Percentiles rank a stretch among this genome's conserved stretches.
These are phyloP conservation scores for Leptosphaerulina australis DNA, from an alignment of 2,329 filamentous ascomycete species.

Conservation along the genomic window DNA sequence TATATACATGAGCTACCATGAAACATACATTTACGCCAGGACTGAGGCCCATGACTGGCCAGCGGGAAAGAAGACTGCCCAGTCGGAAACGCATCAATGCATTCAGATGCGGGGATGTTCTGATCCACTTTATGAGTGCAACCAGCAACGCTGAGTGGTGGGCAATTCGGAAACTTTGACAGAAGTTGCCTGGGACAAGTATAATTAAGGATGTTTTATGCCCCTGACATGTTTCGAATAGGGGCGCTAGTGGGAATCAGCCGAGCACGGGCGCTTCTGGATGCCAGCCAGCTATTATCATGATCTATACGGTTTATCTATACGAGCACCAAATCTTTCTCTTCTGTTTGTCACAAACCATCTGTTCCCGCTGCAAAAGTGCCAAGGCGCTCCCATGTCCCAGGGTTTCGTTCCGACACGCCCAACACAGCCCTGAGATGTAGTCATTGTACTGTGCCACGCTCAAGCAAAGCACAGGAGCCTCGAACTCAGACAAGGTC, in stretches of 20 bases:
- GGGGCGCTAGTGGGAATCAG: slow-evolving; percentile 29
- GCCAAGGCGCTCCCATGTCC: slow-evolving; percentile 36
- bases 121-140: slow-evolving; percentile 17
- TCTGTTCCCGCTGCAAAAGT: slow-evolving; percentile 38
- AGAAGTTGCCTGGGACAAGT: slow-evolving; percentile 28
- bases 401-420: slow-evolving; percentile 14
- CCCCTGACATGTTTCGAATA: slow-evolving; percentile 33
- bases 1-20: slow-evolving; percentile 30
- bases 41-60: slow-evolving; percentile 22
- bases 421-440: slow-evolving; percentile 41
- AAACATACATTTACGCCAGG: slow-evolving; percentile 32
- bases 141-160: slow-evolving; percentile 26
- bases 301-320: slow-evolving; percentile 12
- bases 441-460: slow-evolving; percentile 34
- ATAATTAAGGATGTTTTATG: slow-evolving; percentile 33
- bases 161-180: slow-evolving; percentile 19
- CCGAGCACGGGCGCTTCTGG: slow-evolving; percentile 23
- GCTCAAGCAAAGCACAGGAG: slow-evolving; percentile 35
- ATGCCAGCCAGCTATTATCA: slow-evolving; percentile 7
- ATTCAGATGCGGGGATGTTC: slow-evolving; percentile 23
- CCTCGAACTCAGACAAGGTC: slow-evolving; percentile 24
- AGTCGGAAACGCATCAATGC: slow-evolving; percentile 25
- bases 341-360: slow-evolving; percentile 25
- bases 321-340: slow-evolving; percentile 25
- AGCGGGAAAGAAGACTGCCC: slow-evolving; percentile 22